These are phyloP conservation scores for Geranium brycei DNA, from an alignment of 345 rosid species.

Conservation along the genomic window DNA sequence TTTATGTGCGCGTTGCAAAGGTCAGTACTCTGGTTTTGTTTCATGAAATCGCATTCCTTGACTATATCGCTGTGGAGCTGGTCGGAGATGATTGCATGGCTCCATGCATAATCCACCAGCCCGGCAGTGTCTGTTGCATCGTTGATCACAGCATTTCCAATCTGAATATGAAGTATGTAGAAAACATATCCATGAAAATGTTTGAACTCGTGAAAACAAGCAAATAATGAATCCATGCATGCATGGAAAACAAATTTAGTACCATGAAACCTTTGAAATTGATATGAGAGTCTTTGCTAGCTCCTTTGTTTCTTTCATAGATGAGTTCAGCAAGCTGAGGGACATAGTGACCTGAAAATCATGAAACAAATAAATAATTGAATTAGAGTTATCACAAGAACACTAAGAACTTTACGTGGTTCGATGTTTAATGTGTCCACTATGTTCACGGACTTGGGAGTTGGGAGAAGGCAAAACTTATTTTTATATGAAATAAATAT, in stretches of 20 bases:
- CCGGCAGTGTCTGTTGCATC: conserved; percentile 44
- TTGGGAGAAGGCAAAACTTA: too few relatives aligned
- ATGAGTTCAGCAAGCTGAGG: conserved; percentile 72
- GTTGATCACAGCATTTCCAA: conserved; percentile 63
- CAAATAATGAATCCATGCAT: neutral
- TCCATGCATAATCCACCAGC: conserved; percentile 59
- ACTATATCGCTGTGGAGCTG: conserved; percentile 28
- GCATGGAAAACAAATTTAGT: neutral
- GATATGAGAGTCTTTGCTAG: conserved; percentile 22
- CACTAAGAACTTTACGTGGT: too few relatives aligned
- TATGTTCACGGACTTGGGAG: too few relatives aligned
- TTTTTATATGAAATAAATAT: too few relatives aligned
- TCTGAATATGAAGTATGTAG: conserved; percentile 19
- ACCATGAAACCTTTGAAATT: conserved; percentile 79
- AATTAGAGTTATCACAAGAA: neutral
- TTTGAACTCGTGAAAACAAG: neutral
- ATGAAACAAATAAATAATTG: neutral
- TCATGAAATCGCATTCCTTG: conserved; percentile 28
- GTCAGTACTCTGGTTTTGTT: conserved; percentile 6
- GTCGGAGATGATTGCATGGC: conserved; percentile 67
- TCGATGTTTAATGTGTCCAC: too few relatives aligned
- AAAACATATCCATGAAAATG: neutral
- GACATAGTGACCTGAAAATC: conserved; percentile 52
- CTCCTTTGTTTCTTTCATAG: conserved; percentile 37
- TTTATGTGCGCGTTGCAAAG: conserved; percentile 13